phyloP scores from a whole-genome alignment of 2,329 filamentous ascomycete genomes.

The Fulvia fulva region DNA sequence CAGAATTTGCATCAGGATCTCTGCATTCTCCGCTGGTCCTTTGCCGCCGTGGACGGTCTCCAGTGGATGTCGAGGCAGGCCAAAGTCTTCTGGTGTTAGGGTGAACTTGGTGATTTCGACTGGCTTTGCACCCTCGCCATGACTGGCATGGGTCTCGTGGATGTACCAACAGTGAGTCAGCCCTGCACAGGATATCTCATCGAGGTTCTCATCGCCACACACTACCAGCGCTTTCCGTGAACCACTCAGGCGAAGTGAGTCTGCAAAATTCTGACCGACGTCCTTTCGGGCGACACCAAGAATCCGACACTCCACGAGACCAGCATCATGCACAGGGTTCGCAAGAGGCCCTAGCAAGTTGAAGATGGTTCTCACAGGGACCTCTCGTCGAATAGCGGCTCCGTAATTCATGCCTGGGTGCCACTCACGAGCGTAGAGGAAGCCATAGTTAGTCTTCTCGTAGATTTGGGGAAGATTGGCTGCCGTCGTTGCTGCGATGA shows the following conservation, averaged over 20 bases:
- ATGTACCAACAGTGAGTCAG: slow-evolving; percentile 77
- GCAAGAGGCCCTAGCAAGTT: slow-evolving; percentile 90
- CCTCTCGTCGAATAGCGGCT: slow-evolving; percentile 76
- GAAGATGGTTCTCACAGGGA: slow-evolving; percentile 95
- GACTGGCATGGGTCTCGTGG: slow-evolving; percentile 33
- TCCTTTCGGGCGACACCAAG: slow-evolving; percentile 88
- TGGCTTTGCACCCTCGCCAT: slow-evolving; percentile 43
- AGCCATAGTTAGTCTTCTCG: slow-evolving; percentile 79
- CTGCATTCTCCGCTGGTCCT: slow-evolving; percentile 80
- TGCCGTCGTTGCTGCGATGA: slow-evolving; percentile 70
- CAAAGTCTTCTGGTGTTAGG: slow-evolving; percentile 81
- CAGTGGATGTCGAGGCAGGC: slow-evolving; percentile 69
- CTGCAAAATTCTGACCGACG: slow-evolving; percentile 82
- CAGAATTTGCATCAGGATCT: slow-evolving; percentile 74
- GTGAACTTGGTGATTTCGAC: slow-evolving; percentile 71
- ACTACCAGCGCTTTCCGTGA: slow-evolving; percentile 82
- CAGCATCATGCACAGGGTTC: slow-evolving; percentile 76
- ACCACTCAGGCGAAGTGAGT: slow-evolving; percentile 73
- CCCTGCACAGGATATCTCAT: slow-evolving; percentile 91
- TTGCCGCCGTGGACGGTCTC: slow-evolving; percentile 77
- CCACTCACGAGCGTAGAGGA: slow-evolving; percentile 93
- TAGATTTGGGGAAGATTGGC: slow-evolving; percentile 70
- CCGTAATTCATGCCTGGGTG: slow-evolving; percentile 92
- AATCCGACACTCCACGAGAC: slow-evolving; percentile 75
- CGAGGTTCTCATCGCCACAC: slow-evolving; percentile 89